Conservation (phyloP, 371 early-diverging fungal species). For the Rhizopus delemar region DNA sequence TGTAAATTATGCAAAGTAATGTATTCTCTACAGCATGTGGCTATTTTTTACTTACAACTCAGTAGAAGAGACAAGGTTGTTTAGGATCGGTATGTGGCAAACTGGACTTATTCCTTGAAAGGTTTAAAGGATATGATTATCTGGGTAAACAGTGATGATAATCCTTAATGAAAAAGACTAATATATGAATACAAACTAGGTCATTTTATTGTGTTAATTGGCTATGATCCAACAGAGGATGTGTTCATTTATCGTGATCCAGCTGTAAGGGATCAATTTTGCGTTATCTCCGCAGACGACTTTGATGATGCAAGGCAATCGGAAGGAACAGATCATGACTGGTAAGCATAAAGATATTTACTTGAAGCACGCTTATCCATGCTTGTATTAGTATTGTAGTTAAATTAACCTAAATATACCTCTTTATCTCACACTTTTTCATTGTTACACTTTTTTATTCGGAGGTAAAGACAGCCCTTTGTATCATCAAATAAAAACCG, state of each 20-base stretch:
- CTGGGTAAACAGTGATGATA: conserved; percentile 30
- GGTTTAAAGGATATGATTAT: conserved; percentile 52
- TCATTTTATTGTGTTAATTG: conserved; percentile 73
- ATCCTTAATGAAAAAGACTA: background rate
- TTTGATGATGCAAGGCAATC: conserved; percentile 64
- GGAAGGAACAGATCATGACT: conserved; percentile 75
- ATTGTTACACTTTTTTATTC: background rate
- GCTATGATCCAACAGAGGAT: conserved; percentile 68
- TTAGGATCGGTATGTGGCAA: conserved; percentile 44
- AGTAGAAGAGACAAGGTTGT: conserved; percentile 45
- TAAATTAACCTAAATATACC: conserved; percentile 9
- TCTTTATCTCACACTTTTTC: background rate
- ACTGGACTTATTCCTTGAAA: conserved; percentile 47
- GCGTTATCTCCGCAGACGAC: conserved; percentile 58
- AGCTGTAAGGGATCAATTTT: conserved; percentile 59
- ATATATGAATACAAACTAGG: conserved; percentile 40
- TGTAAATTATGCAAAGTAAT: conserved; percentile 64
- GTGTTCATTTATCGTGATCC: conserved; percentile 78
- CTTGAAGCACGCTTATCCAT: background rate
- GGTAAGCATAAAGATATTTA: conserved; percentile 31
- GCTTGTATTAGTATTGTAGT: conserved; percentile 20
- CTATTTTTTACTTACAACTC: background rate
- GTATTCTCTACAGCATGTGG: background rate
- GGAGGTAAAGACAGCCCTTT: conserved; percentile 11
- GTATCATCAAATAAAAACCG: background rate